Conservation (phyloP, 805 yeast species). For the Peterozyma toletana region DNA sequence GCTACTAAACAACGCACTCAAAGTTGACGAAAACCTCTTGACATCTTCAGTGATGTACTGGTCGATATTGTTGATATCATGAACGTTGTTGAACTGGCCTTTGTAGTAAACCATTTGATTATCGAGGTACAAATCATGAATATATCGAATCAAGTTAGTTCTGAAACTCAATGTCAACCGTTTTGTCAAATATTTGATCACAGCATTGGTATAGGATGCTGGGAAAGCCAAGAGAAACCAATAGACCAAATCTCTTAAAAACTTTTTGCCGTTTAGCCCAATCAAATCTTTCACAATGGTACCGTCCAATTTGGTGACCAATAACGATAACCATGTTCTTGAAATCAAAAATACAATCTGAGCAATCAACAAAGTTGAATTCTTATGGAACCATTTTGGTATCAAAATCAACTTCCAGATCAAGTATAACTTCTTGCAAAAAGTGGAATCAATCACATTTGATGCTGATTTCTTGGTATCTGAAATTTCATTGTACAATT, state of each 20-base stretch:
- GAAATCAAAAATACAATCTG: conserved; percentile 71
- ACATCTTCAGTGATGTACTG: conserved; percentile 85
- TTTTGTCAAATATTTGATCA: conserved; percentile 73
- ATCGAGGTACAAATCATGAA: conserved; percentile 86
- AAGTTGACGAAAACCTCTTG: conserved; percentile 69
- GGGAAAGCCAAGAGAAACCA: conserved; percentile 93
- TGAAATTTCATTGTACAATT: conserved; percentile 24
- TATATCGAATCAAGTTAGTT: conserved; percentile 73
- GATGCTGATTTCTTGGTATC: conserved; percentile 13
- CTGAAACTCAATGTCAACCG: conserved; percentile 78
- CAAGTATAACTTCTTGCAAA: conserved; percentile 64
- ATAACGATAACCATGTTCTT: conserved; percentile 80
- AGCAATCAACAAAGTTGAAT: conserved; percentile 54
- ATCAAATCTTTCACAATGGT: conserved; percentile 86
- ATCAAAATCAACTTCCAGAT: conserved; percentile 69
- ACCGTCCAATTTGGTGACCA: conserved; percentile 88
- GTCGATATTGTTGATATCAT: conserved; percentile 59
- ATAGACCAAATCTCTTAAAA: conserved; percentile 67
- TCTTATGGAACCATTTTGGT: conserved; percentile 66
- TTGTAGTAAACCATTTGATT: conserved; percentile 78
- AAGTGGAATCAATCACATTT: conserved; percentile 44
- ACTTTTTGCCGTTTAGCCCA: conserved; percentile 69
- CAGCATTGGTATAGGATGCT: conserved; percentile 86
- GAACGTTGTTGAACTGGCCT: conserved; percentile 47
- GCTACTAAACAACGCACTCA: conserved; percentile 77